A percentile compares a stretch with the other conserved stretches of the same genome.
These are phyloP conservation scores for Russula brevipes DNA, from an alignment of 768 basidiomycete genomes.

Conservation along the genomic window DNA sequence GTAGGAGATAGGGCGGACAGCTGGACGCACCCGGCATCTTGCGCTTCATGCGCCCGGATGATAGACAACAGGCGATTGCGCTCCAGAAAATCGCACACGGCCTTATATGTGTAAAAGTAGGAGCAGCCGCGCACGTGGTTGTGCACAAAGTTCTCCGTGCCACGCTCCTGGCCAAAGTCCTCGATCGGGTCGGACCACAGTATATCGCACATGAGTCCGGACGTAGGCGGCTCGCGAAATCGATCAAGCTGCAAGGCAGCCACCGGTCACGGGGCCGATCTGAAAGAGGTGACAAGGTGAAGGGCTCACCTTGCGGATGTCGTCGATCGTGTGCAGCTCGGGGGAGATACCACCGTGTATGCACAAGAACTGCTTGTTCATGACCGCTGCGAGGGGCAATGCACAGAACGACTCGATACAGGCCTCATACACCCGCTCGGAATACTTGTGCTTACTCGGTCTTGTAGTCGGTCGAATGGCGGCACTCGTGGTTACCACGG, in stretches of 20 bases:
- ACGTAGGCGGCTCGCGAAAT: conserved; percentile 96
- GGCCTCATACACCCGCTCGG: conserved; percentile 91
- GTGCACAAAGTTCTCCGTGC: conserved; percentile 82
- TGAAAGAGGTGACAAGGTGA: neutral
- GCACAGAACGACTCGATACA: conserved; percentile 98
- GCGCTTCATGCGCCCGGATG: conserved; percentile 96
- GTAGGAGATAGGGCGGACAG: conserved; percentile 33
- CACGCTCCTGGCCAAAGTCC: conserved; percentile 93
- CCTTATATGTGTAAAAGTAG: conserved; percentile 94
- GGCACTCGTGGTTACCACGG: conserved; percentile 98
- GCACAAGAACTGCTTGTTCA: conserved; percentile 99
- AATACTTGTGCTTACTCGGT: conserved; percentile 99
- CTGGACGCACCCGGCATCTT: conserved; percentile 74
- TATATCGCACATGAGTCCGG: conserved; percentile 97
- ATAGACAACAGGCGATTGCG: conserved; percentile 94
- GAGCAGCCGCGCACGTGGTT: conserved; percentile 97
- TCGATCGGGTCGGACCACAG: conserved; percentile 98
- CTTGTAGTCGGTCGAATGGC: conserved; percentile 97
- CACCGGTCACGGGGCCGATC: conserved; percentile 1
- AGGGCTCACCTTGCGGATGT: conserved; percentile 71
- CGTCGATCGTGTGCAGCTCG: conserved; percentile 91
- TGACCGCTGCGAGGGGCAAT: conserved; percentile 90
- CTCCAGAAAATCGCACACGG: conserved; percentile 95
- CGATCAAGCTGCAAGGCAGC: conserved; percentile 70
- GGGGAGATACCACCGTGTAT: conserved; percentile 97